These are phyloP conservation scores for Diutina sp. DNA, from an alignment of 1,139 yeast genomes.

Conservation along the genomic window DNA sequence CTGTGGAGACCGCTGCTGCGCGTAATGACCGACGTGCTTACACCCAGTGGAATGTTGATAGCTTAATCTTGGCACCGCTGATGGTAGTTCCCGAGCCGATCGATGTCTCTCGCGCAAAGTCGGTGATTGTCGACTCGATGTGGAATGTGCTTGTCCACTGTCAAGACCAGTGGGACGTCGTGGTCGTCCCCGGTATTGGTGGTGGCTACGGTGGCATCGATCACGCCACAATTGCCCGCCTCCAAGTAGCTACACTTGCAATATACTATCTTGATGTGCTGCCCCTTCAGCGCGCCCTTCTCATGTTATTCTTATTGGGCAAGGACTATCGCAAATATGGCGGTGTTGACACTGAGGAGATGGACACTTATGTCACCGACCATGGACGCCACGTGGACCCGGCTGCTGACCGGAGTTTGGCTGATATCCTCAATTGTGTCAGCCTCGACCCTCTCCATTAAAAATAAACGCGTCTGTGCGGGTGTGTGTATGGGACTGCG, in stretches of 20 bases:
- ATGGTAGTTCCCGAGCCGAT: conserved; percentile 9
- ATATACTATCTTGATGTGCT: conserved; percentile 8
- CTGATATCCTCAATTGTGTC: not conserved
- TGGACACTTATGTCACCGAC: not conserved
- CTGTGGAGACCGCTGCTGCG: conserved; percentile 8
- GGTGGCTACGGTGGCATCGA: conserved; percentile 16
- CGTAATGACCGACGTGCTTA: conserved; percentile 7
- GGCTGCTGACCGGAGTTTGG: not conserved
- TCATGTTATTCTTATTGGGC: conserved; percentile 11
- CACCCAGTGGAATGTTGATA: conserved; percentile 3
- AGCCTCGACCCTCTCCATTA: not conserved
- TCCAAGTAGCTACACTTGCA: conserved; percentile 12
- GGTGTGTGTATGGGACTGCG: not conserved
- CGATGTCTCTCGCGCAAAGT: not conserved
- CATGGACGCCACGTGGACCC: not conserved
- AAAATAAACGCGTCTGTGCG: not conserved
- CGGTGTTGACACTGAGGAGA: conserved; percentile 1
- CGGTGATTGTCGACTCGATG: conserved; percentile 9
- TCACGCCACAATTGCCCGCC: conserved; percentile 9
- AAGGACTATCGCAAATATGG: conserved; percentile 11
- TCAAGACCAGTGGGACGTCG: conserved; percentile 3
- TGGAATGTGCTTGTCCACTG: conserved; percentile 12
- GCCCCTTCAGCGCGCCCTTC: conserved; percentile 8
- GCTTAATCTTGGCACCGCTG: conserved; percentile 6
- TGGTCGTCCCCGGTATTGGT: conserved; percentile 18